These are phyloP conservation scores for Skeletonema marinoi DNA, from an alignment of 108 stramenopile genomes.

Conservation along the genomic window DNA sequence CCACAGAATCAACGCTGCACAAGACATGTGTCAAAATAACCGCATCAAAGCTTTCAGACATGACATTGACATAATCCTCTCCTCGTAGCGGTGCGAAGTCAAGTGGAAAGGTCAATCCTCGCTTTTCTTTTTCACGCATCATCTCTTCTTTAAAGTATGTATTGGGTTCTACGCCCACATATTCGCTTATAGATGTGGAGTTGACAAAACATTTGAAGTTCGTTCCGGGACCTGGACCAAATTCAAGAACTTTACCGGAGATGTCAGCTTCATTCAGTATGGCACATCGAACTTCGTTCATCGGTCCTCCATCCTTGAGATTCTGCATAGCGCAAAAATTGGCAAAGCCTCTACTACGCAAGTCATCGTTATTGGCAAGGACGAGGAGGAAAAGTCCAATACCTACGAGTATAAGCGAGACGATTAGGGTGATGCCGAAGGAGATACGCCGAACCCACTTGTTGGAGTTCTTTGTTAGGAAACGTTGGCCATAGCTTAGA, in stretches of 20 bases:
- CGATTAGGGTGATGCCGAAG: constrained; percentile 11
- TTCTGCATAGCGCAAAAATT: constrained; percentile 29
- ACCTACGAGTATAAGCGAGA: constrained; percentile 19
- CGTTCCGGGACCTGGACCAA: constrained; percentile 61
- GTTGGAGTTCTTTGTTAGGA: constrained; percentile 15
- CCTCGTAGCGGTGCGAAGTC: constrained; percentile 37
- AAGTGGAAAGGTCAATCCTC: constrained; percentile 43
- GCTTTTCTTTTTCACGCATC: constrained; percentile 24
- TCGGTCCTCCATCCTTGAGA: constrained; percentile 9
- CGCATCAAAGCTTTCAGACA: constrained; percentile 37
- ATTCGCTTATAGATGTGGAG: constrained; percentile 36
- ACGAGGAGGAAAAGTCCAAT: constrained; percentile 26
- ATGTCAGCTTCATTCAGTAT: constrained; percentile 23
- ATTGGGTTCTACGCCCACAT: constrained; percentile 62
- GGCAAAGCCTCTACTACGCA: constrained; percentile 26
- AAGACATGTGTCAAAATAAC: constrained; percentile 57
- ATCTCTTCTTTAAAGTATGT: constrained; percentile 41
- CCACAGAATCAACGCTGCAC: constrained; percentile 48
- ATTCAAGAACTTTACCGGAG: constrained; percentile 43
- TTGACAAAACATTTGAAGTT: constrained; percentile 56
- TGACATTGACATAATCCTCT: constrained; percentile 41
- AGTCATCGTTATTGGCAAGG: constrained; percentile 15
- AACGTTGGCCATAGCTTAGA: constrained; percentile 31
- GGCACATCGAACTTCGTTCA: constrained; percentile 33
- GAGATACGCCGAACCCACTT: constrained; percentile 38